Conservation (phyloP, 2,329 filamentous ascomycete species). For the Stenocarpella maydis region DNA sequence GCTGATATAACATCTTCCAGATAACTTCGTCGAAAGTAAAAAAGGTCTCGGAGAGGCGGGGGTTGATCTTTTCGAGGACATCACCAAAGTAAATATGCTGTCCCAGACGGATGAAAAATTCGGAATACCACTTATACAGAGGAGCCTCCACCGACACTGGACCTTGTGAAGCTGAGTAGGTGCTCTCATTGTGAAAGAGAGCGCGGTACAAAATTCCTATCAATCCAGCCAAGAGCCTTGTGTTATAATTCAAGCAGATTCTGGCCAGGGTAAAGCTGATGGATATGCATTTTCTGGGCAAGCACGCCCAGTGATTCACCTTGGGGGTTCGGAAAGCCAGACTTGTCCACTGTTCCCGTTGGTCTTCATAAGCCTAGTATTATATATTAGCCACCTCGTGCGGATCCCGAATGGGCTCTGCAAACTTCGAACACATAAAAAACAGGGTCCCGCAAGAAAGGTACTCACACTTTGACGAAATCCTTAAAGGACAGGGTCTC, state of each 20-base stretch:
- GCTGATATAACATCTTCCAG: constrained; percentile 43
- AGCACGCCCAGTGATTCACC: constrained; percentile 37
- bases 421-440: too few species aligned
- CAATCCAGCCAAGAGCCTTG: constrained; percentile 35
- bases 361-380: constrained; percentile 24
- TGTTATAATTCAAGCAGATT: constrained; percentile 37
- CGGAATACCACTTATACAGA: constrained; percentile 39
- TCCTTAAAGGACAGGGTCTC: constrained; percentile 40
- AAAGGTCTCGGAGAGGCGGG: constrained; percentile 33
- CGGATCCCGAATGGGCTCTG: too few species aligned
- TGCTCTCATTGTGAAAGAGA: too few species aligned
- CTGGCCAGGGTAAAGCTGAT: constrained; percentile 38
- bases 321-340: constrained; percentile 40
- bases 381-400: too few species aligned
- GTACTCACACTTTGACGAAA: constrained; percentile 16
- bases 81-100: constrained; percentile 41
- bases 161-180: not conserved
- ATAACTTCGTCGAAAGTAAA: constrained; percentile 40
- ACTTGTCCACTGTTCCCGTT: constrained; percentile 38
- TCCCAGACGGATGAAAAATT: constrained; percentile 37
- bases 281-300: constrained; percentile 37
- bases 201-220: constrained; percentile 29
- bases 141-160: constrained; percentile 30
- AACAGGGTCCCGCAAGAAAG: too few species aligned
- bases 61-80: constrained; percentile 37